Base-by-base conservation (phyloP, 2,329 filamentous ascomycete genomes). In the Falciphora oryzae region DNA sequence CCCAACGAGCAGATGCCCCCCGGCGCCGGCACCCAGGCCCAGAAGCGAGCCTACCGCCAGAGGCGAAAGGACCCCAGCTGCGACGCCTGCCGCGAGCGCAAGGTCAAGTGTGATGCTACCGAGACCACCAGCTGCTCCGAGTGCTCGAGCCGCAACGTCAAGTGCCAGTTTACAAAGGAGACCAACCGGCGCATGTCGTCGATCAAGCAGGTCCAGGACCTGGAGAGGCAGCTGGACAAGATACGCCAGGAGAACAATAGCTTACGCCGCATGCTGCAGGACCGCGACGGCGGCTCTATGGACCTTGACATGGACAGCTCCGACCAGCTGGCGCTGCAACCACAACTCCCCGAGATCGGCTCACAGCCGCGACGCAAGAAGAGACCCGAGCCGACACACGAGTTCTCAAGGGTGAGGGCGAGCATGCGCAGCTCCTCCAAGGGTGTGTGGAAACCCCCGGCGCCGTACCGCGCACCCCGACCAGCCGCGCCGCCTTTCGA, bases 161-260 rank as follows among this genome's bases (percentile, higher is more conserved):
- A 96, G 76, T 99, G 95, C 74, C 94, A 98, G 73, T 99, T 99
- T 75, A 99, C 95, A 62, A 99, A 99, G 78, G 95, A 99, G 77
- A 99, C 95, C 16, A 99, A 99, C 75, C 86, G 95, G 66, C 88
- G 95, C 67, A 99, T 99, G 95, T 98, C 95, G 25, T 98, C 94
- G 1, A 98, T 98, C 79, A 99, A 98, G 85, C 95, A 97, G 80
- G 91, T 98, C 16, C 95, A 98, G 77, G 95, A 99, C 75, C 82
- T 99, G 31, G 94, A 98, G 78, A 95, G 92, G 76, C 93, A 97
- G 76, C 86, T 97, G 71, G 85, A 90, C 60, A 85, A 89, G 63
- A 84, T 95, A 57, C 91, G 89, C 73, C 87, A 92, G 65, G 91
- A 97, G 75, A 93, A 97, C 71, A 83, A 81, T 65, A 89, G 88